Conservation (phyloP, 768 basidiomycete species). For the Leucogyrophana mollusca region DNA sequence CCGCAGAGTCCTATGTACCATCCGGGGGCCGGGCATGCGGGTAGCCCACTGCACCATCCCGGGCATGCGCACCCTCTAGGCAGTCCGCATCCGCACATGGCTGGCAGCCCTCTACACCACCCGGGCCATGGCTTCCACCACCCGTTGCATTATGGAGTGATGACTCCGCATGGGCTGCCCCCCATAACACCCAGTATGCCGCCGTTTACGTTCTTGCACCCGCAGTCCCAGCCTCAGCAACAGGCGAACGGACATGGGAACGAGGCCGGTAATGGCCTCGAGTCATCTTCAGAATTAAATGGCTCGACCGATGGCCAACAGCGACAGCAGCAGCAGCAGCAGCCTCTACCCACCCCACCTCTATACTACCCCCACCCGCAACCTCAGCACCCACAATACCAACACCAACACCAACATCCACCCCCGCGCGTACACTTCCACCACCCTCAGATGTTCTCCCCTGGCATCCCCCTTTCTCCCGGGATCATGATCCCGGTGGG, state of each 20-base stretch:
- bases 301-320: neutral
- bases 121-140: constrained; percentile 24
- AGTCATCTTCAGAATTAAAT: neutral
- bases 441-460: constrained; percentile 26
- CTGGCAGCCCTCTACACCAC: constrained; percentile 30
- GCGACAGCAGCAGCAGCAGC: constrained; percentile 14
- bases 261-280: constrained; percentile 2
- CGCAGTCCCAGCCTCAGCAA: constrained; percentile 29
- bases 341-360: constrained; percentile 8
- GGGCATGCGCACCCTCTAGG: constrained; percentile 1
- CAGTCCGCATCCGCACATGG: neutral
- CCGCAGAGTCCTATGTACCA: constrained; percentile 41
- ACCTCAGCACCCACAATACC: constrained; percentile 10
- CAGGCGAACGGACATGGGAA: constrained; percentile 15
- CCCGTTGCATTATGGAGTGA: constrained; percentile 31
- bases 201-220: constrained; percentile 80
- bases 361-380: constrained; percentile 7
- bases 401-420: constrained; percentile 10
- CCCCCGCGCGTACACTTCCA: constrained; percentile 21
- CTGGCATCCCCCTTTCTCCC: constrained; percentile 29
- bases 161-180: constrained; percentile 81
- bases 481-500: constrained; percentile 28
- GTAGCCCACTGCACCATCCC: constrained; percentile 40
- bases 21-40: constrained; percentile 27
- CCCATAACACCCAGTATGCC: constrained; percentile 99